Evolutionary conservation across 202 grass and related monocot species (phyloP), one percentile per base, ranked within the genome.

Genomic region (Setaria italica): DNA sequence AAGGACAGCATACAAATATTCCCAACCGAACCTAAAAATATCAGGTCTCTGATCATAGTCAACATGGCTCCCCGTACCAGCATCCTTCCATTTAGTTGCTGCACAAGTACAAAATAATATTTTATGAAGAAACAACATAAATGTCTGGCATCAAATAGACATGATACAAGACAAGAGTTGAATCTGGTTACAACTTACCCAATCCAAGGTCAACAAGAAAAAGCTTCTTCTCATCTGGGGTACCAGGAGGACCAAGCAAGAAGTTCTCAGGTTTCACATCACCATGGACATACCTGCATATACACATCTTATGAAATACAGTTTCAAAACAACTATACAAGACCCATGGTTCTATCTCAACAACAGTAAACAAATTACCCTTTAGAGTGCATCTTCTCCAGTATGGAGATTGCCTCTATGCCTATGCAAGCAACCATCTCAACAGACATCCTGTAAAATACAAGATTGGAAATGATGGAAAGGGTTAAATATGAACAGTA

Each of bases 371-470:
- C 16, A 75, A 75, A 78, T 88, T 92, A 96, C 97, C 97, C 97
- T 92, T 99, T 96, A 15, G 90, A 92, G 66, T 99, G 97, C 86
- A 99, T 96, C 79, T 96, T 99, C 66, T 96, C 93, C 54, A 99
- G 66, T 80, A 96, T 96, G 79, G 97, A 99, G 79, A 99, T 92
- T 70, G 93, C 91, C 88, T 99, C 97, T 85, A 99, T 99, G 63
- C 88, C 93, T 80, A 99, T 99, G 78, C 93, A 99, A 70, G 96
- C 93, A 89, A 99, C 93, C 97, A 99, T 96, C 84, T 99, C 97
- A 90, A 96, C 90, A 13, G 90, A 96, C 93, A 99, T 99, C 58
- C 97, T 99, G 77, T 67, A 85, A 86, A 65, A 71, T 34, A 82
- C 54, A 84, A 64, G 34, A 74, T 62, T 16, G 29, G 60, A 85